phyloP scores from a whole-genome alignment of 2,329 filamentous ascomycete species.

The Dryadomyces sulphureus region DNA sequence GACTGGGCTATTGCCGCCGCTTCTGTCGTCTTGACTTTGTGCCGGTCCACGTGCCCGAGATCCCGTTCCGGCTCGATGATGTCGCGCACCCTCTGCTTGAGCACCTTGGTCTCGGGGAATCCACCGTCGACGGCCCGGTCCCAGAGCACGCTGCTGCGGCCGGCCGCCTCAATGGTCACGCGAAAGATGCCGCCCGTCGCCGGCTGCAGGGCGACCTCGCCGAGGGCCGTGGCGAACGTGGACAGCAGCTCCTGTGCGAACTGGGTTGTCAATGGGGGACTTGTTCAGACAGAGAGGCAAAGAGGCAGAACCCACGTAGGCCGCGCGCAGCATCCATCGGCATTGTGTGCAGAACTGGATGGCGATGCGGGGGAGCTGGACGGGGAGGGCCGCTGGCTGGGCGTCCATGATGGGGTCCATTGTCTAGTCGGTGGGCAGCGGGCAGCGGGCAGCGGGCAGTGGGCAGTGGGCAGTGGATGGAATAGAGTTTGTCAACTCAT shows the following conservation, averaged over 20 bases:
- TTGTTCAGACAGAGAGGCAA: not conserved
- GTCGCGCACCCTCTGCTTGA: conserved; percentile 75
- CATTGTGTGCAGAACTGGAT: conserved; percentile 92
- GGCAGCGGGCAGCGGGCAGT: too few species aligned
- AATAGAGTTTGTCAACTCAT: not conserved
- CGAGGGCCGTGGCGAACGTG: conserved; percentile 71
- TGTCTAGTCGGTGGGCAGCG: not conserved
- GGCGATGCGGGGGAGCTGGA: conserved; percentile 55
- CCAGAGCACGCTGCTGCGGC: conserved; percentile 45
- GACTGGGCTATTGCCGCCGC: not conserved
- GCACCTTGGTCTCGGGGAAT: conserved; percentile 85
- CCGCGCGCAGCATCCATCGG: conserved; percentile 77
- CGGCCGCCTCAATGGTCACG: conserved; percentile 29
- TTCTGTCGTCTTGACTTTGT: not conserved
- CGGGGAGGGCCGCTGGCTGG: conserved; percentile 10
- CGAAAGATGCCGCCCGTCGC: conserved; percentile 72
- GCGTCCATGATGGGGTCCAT: not conserved
- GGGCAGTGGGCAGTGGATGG: too few species aligned
- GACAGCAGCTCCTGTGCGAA: conserved; percentile 91
- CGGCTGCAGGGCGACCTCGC: conserved; percentile 78
- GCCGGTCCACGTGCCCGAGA: conserved; percentile 66
- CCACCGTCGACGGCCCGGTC: conserved; percentile 76
- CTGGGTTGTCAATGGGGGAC: too few species aligned
- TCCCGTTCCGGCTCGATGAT: conserved; percentile 64
- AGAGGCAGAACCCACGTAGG: conserved; percentile 47